Conservation (phyloP, 1,284 basidiomycete species). For the Vanrija humicola region DNA sequence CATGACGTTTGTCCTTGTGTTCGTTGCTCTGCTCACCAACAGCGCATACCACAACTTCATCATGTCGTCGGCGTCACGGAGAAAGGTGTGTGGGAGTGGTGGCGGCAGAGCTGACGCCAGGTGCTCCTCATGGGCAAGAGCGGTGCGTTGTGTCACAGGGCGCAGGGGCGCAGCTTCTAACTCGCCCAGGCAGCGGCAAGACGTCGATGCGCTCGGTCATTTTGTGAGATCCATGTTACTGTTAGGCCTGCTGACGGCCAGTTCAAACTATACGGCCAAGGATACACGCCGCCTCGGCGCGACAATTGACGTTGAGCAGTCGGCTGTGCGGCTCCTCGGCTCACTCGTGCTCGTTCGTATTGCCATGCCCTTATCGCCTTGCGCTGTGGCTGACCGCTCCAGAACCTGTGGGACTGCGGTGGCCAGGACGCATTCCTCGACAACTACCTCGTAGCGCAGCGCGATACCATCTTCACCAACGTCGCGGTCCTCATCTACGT, state of each 20-base stretch:
- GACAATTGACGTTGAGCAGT: constrained; percentile 96
- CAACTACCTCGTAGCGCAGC: constrained; percentile 84
- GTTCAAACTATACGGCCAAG: constrained; percentile 86
- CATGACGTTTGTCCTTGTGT: background rate
- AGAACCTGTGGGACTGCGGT: constrained; percentile 96
- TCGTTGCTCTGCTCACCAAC: too few relatives aligned
- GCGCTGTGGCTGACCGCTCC: background rate
- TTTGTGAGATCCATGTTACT: constrained; percentile 63
- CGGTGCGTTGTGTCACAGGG: constrained; percentile 44
- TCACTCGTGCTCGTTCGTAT: constrained; percentile 42
- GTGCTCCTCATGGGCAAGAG: constrained; percentile 93
- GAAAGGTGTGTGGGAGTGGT: constrained; percentile 28
- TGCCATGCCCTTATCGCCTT: too few relatives aligned
- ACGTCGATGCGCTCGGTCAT: constrained; percentile 99
- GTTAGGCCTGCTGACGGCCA: constrained; percentile 40
- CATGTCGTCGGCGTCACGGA: constrained; percentile 36
- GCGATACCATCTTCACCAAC: constrained; percentile 87
- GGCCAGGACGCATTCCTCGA: constrained; percentile 98
- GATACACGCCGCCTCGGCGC: constrained; percentile 88
- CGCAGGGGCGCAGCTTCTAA: background rate
- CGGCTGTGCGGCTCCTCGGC: constrained; percentile 93
- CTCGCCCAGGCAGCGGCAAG: constrained; percentile 54
- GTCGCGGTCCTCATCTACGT: constrained; percentile 98
- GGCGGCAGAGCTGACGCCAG: constrained; percentile 18
- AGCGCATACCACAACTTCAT: constrained; percentile 4